These are phyloP conservation scores for Tetrahymena elliotti DNA, from an alignment of 73 alveolate genomes.

Conservation along the genomic window DNA sequence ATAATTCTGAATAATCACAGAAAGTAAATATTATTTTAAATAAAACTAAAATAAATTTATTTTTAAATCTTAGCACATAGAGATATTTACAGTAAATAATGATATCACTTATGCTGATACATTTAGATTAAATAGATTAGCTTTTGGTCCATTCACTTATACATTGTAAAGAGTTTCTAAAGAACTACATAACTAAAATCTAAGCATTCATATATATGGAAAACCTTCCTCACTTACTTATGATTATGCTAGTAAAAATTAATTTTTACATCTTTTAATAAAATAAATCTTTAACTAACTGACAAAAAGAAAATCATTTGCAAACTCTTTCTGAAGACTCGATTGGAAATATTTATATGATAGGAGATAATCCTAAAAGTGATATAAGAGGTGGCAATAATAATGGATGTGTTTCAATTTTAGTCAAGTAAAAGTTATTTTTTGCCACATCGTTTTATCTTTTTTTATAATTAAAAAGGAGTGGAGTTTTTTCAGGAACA, in stretches of 20 bases:
- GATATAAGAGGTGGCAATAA: slow-evolving; percentile 69
- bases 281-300: background rate
- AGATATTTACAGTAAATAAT: slow-evolving; percentile 34
- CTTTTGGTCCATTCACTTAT: slow-evolving; percentile 48
- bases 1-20: background rate
- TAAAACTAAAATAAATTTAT: slow-evolving; percentile 39
- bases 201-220: slow-evolving; percentile 49
- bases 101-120: slow-evolving; percentile 37
- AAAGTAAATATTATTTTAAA: background rate
- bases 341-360: slow-evolving; percentile 39
- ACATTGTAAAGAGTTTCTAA: slow-evolving; percentile 24
- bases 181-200: slow-evolving; percentile 8
- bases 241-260: slow-evolving; percentile 42
- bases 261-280: background rate
- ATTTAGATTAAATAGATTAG: slow-evolving; percentile 46
- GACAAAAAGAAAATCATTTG: slow-evolving; percentile 12
- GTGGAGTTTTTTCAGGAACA: background rate
- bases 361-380: slow-evolving; percentile 74
- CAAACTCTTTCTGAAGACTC: slow-evolving; percentile 5
- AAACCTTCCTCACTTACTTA: slow-evolving; percentile 56
- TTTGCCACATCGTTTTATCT: background rate
- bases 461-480: background rate
- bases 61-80: slow-evolving; percentile 8
- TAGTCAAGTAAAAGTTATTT: slow-evolving; percentile 24
- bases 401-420: slow-evolving; percentile 55